Base-by-base conservation (phyloP, 371 early-diverging fungal species). In the Mucor circinelloides region DNA sequence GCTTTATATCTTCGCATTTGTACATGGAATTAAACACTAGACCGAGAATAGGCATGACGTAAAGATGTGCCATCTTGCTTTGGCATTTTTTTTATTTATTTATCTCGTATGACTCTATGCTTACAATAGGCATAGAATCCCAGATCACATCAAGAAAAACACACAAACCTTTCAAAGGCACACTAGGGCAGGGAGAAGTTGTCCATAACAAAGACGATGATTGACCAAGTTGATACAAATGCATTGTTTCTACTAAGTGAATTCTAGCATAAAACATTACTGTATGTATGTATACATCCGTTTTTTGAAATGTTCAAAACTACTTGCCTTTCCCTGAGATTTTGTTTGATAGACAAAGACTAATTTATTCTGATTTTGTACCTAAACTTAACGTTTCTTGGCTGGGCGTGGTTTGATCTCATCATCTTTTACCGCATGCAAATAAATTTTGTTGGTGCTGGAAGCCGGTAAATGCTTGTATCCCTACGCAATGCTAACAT, bases 381-480 rank as follows among this genome's bases (percentile, higher is more conserved):
- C 36, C 12, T 44, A 44, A 59, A 34, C 27, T 77, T 86, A 82
- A 63, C 86, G 83, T 59, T 86, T 86, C 74, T 83, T 85, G 15
- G 80, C 61, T 23, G 74, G 70, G 55, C 86, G 83, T 17, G 93
- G 93, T 75, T 92, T 93, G 54, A 93, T 85, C 60, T 95, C 95
- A 36, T 89, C 91, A 44, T 93, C 93, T 54, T 85, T 84, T 9
- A 88, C 87, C 6, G 92, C 85, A 65, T 94, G 93, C 69, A 94
- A 76, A 68, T 84, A 86, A 46, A 95, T 87, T 44, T 85, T 85
- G 71, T 87, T 85, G 55, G 80, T 78, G 60, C 77, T 79, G 23
- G 74, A 71, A 58, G 79, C 69, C 40, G 74, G 59, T 63, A 82
- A 79, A 66, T 78, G 75, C 69, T 84, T 81, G 73, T 87, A 85